Conservation (phyloP, 1,284 basidiomycete species). For the Trichosporon asahii region DNA sequence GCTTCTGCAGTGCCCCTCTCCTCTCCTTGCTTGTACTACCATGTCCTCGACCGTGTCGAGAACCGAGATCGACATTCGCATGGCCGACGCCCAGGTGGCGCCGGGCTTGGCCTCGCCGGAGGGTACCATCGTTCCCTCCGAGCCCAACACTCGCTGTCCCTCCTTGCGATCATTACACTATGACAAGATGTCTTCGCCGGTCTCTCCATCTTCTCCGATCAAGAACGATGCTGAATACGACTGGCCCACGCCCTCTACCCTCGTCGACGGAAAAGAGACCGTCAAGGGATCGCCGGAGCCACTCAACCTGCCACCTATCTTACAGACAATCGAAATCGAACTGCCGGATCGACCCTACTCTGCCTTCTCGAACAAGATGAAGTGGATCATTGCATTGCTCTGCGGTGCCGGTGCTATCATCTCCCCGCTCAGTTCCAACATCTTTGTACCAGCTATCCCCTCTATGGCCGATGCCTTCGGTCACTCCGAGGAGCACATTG, state of each 20-base stretch:
- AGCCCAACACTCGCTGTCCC: not conserved
- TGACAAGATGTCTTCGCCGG: not conserved
- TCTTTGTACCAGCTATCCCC: conserved; percentile 30
- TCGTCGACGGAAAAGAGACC: not conserved
- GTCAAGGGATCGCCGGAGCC: not conserved
- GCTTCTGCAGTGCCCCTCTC: not conserved
- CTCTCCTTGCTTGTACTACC: not conserved
- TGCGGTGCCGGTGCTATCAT: conserved; percentile 37
- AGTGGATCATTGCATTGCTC: conserved; percentile 34
- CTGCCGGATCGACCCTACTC: conserved; percentile 33
- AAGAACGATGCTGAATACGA: not conserved
- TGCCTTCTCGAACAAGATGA: conserved; percentile 34
- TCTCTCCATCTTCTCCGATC: not conserved
- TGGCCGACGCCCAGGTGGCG: not conserved
- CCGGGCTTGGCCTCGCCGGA: not conserved
- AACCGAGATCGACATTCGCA: not conserved
- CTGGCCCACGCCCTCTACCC: not conserved
- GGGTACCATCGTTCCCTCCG: not conserved
- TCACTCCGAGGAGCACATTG: conserved; percentile 39
- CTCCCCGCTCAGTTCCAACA: conserved; percentile 29
- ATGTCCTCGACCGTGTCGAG: not conserved
- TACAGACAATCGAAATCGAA: not conserved
- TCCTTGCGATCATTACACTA: not conserved
- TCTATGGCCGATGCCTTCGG: conserved; percentile 38
- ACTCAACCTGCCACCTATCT: not conserved